Conservation (phyloP, 2,329 filamentous ascomycete species). For the Alternaria rosae region DNA sequence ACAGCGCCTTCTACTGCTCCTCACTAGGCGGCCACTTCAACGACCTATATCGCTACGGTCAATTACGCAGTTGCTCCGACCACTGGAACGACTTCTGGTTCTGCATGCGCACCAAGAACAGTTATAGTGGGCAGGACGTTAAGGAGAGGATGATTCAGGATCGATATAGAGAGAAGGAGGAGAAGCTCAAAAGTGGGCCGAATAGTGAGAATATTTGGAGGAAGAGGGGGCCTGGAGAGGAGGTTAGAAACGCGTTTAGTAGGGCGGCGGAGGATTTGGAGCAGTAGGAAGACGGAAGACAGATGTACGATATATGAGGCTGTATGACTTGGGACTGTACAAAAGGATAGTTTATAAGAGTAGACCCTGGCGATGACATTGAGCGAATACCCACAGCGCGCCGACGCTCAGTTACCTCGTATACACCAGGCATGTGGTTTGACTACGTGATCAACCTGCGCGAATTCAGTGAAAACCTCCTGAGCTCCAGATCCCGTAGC, state of each 20-base stretch:
- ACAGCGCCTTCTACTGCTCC: constrained; percentile 93
- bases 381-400: neutral
- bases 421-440: neutral
- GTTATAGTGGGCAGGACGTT: constrained; percentile 62
- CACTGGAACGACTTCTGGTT: constrained; percentile 97
- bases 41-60: constrained; percentile 86
- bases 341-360: neutral
- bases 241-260: constrained; percentile 37
- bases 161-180: constrained; percentile 71
- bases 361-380: neutral
- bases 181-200: constrained; percentile 70
- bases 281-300: neutral
- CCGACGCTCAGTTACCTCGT: rapidly evolving
- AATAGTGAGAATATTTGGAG: constrained; percentile 94
- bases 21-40: constrained; percentile 91
- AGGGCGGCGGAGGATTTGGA: constrained; percentile 18
- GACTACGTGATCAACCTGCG: neutral
- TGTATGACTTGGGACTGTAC: neutral
- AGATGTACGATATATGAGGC: neutral
- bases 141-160: constrained; percentile 68
- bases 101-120: constrained; percentile 82
- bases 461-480: neutral
- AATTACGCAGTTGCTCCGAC: constrained; percentile 77
- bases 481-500: neutral
- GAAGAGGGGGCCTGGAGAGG: constrained; percentile 62